Evolutionary conservation across 1,284 basidiomycete genomes (phyloP).

Genomic region (Cutaneotrichosporon sp.): DNA sequence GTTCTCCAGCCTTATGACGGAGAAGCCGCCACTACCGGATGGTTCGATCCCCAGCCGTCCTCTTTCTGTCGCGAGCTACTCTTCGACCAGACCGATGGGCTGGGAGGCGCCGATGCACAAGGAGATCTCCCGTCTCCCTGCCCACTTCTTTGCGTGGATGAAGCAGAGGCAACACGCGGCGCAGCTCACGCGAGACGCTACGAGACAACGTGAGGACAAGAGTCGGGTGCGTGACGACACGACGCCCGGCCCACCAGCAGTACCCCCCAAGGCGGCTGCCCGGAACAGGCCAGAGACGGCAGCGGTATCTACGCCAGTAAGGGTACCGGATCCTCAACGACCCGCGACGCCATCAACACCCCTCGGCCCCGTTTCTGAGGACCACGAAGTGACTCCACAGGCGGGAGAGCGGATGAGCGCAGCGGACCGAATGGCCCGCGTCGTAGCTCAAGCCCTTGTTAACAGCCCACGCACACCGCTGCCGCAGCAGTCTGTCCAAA

Average conservation of each 20-base stretch:
- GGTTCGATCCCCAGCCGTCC: constrained; percentile 29
- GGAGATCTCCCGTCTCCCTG: constrained; percentile 34
- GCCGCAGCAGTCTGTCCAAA: neutral
- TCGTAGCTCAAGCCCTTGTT: neutral
- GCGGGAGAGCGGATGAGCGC: neutral
- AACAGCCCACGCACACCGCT: neutral
- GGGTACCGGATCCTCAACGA: neutral
- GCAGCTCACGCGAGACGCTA: constrained; percentile 19
- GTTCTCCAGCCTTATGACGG: constrained; percentile 35
- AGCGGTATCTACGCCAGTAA: neutral
- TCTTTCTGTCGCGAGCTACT: constrained; percentile 40
- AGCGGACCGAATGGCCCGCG: neutral
- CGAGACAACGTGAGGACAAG: constrained; percentile 9
- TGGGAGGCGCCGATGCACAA: constrained; percentile 27
- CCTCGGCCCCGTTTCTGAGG: constrained; percentile 3
- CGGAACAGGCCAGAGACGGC: neutral
- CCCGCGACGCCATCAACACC: constrained; percentile 1
- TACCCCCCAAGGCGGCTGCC: neutral
- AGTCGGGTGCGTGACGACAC: constrained; percentile 7
- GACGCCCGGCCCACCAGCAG: neutral
- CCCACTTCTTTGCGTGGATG: constrained; percentile 50
- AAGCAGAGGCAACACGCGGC: constrained; percentile 32
- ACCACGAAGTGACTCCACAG: constrained; percentile 13
- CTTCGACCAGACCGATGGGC: constrained; percentile 42
- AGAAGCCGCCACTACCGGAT: constrained; percentile 33